A percentile compares a stretch with the other conserved stretches of the same genome.
Conservation (phyloP, 1,284 basidiomycete genomes). For the Lignosus rhinocerotis region DNA sequence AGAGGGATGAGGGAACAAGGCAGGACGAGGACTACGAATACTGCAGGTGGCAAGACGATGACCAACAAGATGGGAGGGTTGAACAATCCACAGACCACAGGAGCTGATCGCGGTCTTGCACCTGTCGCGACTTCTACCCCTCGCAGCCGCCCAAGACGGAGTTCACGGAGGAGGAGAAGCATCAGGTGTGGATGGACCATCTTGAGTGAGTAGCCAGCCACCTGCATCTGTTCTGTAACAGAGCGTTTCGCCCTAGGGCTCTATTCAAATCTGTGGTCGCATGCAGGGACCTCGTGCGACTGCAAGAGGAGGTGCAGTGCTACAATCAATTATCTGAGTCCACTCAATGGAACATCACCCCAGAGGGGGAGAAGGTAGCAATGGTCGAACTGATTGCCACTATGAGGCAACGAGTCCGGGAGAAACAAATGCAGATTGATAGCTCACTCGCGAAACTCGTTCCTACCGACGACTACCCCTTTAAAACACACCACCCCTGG, state of each 20-base stretch:
- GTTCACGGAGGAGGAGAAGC: constrained; percentile 27
- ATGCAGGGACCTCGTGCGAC: constrained; percentile 26
- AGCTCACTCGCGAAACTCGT: constrained; percentile 31
- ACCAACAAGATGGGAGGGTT: background rate
- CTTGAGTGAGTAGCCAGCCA: constrained; percentile 29
- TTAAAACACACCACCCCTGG: constrained; percentile 20
- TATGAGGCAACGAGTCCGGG: constrained; percentile 27
- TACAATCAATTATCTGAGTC: constrained; percentile 26
- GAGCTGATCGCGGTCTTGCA: constrained; percentile 10
- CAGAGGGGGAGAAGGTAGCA: constrained; percentile 21
- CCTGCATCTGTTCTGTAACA: background rate
- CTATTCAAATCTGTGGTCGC: constrained; percentile 29
- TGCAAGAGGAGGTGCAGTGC: constrained; percentile 27
- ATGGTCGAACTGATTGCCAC: constrained; percentile 28
- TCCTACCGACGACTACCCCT: constrained; percentile 42
- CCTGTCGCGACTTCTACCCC: background rate
- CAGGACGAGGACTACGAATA: constrained; percentile 6
- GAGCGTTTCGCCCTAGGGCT: constrained; percentile 15
- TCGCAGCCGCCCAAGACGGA: constrained; percentile 14
- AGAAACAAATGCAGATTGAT: constrained; percentile 33
- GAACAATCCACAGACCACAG: constrained; percentile 4
- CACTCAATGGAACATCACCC: constrained; percentile 15
- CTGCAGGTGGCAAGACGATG: background rate
- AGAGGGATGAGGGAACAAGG: constrained; percentile 1
- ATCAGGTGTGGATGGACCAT: constrained; percentile 32